Percentiles rank a stretch among this genome's conserved stretches.
Conservation (phyloP, 805 yeast genomes). For the Starmerella vitae region DNA sequence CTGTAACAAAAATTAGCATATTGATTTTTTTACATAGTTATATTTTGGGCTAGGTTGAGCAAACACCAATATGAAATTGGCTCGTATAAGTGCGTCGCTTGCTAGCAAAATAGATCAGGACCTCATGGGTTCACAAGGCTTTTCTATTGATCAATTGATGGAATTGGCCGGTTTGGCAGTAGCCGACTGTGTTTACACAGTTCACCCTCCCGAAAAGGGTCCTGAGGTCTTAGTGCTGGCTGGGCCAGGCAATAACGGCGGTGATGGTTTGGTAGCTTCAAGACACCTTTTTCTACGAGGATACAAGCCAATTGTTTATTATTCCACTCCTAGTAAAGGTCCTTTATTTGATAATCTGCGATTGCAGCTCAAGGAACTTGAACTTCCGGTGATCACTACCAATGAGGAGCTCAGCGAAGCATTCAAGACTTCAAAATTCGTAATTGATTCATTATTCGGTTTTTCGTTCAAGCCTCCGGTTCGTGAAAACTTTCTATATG, state of each 20-base stretch:
- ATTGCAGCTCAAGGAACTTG: slow-evolving; percentile 52
- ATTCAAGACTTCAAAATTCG: slow-evolving; percentile 32
- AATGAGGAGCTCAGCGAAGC: slow-evolving; percentile 29
- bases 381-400: slow-evolving; percentile 38
- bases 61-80: slow-evolving; percentile 5
- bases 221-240: slow-evolving; percentile 53
- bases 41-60: background rate
- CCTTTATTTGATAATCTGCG: slow-evolving; percentile 47
- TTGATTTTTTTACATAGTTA: background rate
- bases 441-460: slow-evolving; percentile 82
- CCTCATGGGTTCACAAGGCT: slow-evolving; percentile 72
- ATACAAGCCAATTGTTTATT: slow-evolving; percentile 59
- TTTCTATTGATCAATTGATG: slow-evolving; percentile 80
- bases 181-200: slow-evolving; percentile 65
- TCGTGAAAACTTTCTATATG: slow-evolving; percentile 55
- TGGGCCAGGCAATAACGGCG: slow-evolving; percentile 94
- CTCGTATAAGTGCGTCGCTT: slow-evolving; percentile 26
- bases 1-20: background rate
- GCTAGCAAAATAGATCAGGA: slow-evolving; percentile 77
- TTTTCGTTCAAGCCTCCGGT: slow-evolving; percentile 86
- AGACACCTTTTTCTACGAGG: slow-evolving; percentile 76
- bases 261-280: slow-evolving; percentile 94
- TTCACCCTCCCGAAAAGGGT: slow-evolving; percentile 43
- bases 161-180: slow-evolving; percentile 93
- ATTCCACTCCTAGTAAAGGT: slow-evolving; percentile 55